Percentiles rank a stretch among this genome's conserved stretches.
Conservation (phyloP, 352 stramenopile genomes). For the Aphanomyces astaci region DNA sequence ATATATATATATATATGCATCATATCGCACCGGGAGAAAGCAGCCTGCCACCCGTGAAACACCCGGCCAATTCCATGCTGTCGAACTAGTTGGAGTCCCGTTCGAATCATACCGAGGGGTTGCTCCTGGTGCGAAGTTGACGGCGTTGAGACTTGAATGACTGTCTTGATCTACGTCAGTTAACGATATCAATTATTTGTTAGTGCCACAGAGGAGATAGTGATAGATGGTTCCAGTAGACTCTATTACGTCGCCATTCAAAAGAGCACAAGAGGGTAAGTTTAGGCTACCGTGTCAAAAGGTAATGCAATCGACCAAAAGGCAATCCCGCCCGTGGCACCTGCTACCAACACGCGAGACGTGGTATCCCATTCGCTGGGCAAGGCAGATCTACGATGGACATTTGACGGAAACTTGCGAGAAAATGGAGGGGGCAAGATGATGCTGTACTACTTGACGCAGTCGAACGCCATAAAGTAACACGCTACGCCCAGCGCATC, state of each 20-base stretch:
- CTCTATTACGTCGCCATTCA: conserved; percentile 50
- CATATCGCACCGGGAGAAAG: conserved; percentile 52
- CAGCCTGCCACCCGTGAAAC: conserved; percentile 72
- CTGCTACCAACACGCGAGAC: conserved; percentile 45
- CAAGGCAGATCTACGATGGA: background rate
- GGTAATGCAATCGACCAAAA: no score
- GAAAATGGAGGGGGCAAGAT: background rate
- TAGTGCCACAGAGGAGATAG: no score
- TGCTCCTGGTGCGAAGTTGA: conserved; percentile 21
- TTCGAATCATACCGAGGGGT: conserved; percentile 40
- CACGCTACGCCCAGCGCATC: conserved; percentile 78
- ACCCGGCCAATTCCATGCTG: conserved; percentile 53
- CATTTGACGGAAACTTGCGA: no score
- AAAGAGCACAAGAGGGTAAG: no score
- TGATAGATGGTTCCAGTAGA: background rate
- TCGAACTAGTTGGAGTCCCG: conserved; percentile 36
- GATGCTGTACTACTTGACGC: conserved; percentile 41
- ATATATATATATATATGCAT: no score
- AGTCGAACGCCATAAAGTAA: conserved; percentile 83
- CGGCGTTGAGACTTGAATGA: conserved; percentile 61
- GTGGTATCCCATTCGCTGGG: conserved; percentile 38
- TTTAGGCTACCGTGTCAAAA: no score
- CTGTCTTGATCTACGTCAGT: conserved; percentile 46
- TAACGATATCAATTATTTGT: no score
- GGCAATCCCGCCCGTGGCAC: conserved; percentile 68